Conservation (phyloP, 2,329 filamentous ascomycete genomes). For the Ophiostoma sp. region DNA sequence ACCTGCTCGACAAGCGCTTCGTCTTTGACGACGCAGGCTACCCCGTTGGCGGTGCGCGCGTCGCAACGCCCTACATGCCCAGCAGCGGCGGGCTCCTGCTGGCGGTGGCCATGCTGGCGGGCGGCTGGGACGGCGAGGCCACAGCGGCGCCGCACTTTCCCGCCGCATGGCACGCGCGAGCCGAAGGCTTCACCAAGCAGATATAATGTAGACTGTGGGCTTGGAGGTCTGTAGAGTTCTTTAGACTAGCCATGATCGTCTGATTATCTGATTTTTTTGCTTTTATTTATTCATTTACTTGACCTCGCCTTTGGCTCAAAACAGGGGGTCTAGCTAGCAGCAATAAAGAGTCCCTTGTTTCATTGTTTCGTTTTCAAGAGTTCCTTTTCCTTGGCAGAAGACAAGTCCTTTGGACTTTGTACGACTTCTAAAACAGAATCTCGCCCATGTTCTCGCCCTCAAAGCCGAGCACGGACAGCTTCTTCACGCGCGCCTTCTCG, state of each 20-base stretch:
- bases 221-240: too few relatives aligned
- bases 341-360: background rate
- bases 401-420: background rate
- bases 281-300: background rate
- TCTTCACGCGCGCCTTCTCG: constrained; percentile 67
- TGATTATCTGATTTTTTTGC: background rate
- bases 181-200: background rate
- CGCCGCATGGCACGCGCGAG: background rate
- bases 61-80: background rate
- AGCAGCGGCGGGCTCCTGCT: background rate
- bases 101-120: background rate
- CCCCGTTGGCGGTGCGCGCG: background rate
- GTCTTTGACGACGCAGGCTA: background rate
- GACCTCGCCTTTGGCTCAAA: constrained; percentile 18
- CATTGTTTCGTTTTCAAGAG: background rate
- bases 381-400: background rate
- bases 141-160: background rate
- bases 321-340: constrained; percentile 13
- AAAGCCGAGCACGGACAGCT: constrained; percentile 73
- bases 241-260: background rate
- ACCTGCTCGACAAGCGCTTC: background rate
- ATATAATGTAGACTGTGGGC: background rate
- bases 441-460: constrained; percentile 80
- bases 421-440: constrained; percentile 51
- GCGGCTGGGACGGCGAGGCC: background rate